Percentiles rank a stretch among this genome's conserved stretches.
phyloP scores from a whole-genome alignment of 2,329 filamentous ascomycete species.

The Colletotrichum neosansevieriae region DNA sequence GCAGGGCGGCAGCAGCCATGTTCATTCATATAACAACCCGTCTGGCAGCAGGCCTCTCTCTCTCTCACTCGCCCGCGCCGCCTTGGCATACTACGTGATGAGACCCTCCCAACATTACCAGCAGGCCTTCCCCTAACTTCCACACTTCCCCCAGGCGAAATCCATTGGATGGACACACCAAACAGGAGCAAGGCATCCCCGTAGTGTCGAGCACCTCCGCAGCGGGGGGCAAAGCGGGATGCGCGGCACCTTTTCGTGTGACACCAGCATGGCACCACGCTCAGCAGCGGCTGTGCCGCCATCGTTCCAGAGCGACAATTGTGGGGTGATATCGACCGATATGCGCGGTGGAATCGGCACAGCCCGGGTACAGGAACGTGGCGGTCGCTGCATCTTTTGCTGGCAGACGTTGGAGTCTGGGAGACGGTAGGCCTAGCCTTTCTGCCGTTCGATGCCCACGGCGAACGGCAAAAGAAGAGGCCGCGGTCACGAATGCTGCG shows the following conservation, averaged over 20 bases:
- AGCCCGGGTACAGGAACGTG: slow-evolving; percentile 39
- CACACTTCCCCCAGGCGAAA: background rate
- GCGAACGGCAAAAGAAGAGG: slow-evolving; percentile 1
- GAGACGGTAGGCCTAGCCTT: background rate
- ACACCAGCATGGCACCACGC: slow-evolving; percentile 36
- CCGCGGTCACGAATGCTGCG: background rate
- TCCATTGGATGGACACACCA: slow-evolving; percentile 14
- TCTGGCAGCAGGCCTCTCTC: background rate
- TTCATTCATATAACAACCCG: slow-evolving; percentile 33
- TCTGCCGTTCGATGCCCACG: background rate
- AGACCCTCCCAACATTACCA: slow-evolving; percentile 19
- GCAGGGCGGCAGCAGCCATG: slow-evolving; percentile 28
- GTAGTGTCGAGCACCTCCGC: slow-evolving; percentile 20
- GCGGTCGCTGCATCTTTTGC: slow-evolving; percentile 8
- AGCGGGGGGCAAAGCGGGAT: slow-evolving; percentile 36
- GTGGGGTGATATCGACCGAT: slow-evolving; percentile 40
- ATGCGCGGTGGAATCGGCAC: slow-evolving; percentile 37
- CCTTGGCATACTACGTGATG: slow-evolving; percentile 27
- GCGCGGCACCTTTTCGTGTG: slow-evolving; percentile 34
- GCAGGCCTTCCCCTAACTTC: background rate
- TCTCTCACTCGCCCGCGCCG: slow-evolving; percentile 19
- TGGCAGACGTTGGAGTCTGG: slow-evolving; percentile 1
- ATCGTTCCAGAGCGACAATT: slow-evolving; percentile 39
- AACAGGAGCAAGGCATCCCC: slow-evolving; percentile 10
- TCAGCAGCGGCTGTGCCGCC: slow-evolving; percentile 30